Conservation (phyloP, 2,329 filamentous ascomycete species). For the Hyphodiscus sp. region DNA sequence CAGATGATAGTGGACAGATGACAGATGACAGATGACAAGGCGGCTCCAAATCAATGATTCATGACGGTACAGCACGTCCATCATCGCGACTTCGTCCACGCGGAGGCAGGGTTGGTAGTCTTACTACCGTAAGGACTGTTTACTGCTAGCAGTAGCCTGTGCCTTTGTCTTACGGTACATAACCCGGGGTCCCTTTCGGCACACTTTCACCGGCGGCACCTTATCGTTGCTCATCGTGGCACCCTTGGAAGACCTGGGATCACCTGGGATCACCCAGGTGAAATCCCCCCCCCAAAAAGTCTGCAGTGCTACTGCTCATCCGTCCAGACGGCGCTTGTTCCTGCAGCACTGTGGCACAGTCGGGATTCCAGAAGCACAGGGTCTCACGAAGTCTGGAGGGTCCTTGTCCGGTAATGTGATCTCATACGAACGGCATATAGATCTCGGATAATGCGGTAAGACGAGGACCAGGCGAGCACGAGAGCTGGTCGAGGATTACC, state of each 20-base stretch:
- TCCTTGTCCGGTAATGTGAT: slow-evolving; percentile 17
- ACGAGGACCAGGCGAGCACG: too few species aligned
- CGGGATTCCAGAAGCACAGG: slow-evolving; percentile 14
- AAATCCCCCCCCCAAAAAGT: not conserved
- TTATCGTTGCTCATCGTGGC: slow-evolving; percentile 10
- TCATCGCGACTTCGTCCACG: not conserved
- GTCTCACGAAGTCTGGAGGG: slow-evolving; percentile 4
- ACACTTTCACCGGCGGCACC: slow-evolving; percentile 15
- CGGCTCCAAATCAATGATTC: too few species aligned
- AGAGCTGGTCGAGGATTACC: slow-evolving; percentile 1
- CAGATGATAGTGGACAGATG: too few species aligned
- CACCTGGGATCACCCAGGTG: not conserved
- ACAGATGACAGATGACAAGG: too few species aligned
- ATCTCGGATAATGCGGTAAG: not conserved
- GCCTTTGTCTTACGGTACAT: slow-evolving; percentile 7
- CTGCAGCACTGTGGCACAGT: slow-evolving; percentile 26
- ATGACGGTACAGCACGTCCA: too few species aligned
- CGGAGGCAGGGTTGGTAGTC: not conserved
- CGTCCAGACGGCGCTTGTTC: slow-evolving; percentile 23
- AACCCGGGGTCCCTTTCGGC: slow-evolving; percentile 9
- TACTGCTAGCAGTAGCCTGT: too few species aligned
- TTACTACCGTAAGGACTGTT: too few species aligned
- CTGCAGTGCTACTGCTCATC: not conserved
- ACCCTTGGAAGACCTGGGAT: slow-evolving; percentile 3
- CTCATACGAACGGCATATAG: slow-evolving; percentile 17